Percentiles rank a stretch among this genome's conserved stretches.
Evolutionary conservation across 2,329 filamentous ascomycete genomes (phyloP).

Genomic region (Botrytis fabae): DNA sequence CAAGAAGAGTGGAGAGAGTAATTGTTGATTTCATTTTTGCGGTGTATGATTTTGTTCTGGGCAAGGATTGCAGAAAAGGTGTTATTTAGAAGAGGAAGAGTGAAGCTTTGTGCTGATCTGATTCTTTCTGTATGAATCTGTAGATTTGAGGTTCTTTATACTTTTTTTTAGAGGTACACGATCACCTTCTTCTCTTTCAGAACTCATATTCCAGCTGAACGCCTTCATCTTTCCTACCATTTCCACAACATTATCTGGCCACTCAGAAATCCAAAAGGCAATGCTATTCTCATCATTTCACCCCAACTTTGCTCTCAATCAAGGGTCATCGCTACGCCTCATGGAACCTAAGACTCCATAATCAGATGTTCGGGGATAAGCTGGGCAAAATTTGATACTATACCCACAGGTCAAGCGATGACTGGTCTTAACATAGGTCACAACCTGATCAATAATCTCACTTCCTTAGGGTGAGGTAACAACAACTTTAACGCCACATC

Average conservation of each 20-base stretch:
- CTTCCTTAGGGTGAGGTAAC: neutral
- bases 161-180: neutral
- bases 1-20: neutral
- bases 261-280: neutral
- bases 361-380: neutral
- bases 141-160: slow-evolving; percentile 8
- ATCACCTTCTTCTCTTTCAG: neutral
- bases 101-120: slow-evolving; percentile 1
- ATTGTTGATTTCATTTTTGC: slow-evolving; percentile 16
- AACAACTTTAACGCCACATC: slow-evolving; percentile 9
- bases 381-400: neutral
- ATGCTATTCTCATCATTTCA: slow-evolving; percentile 7
- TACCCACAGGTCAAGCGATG: neutral
- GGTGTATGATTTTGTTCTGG: neutral
- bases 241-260: neutral
- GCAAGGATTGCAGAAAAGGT: neutral
- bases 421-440: neutral
- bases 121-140: neutral
- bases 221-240: neutral
- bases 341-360: neutral
- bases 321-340: neutral
- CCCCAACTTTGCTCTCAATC: neutral
- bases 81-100: neutral
- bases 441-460: neutral
- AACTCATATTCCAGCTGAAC: slow-evolving; percentile 1